Evolutionary conservation across 257 asterid species (phyloP), one percentile per base, ranked within the genome.

Genomic region (Coffea canephora): DNA sequence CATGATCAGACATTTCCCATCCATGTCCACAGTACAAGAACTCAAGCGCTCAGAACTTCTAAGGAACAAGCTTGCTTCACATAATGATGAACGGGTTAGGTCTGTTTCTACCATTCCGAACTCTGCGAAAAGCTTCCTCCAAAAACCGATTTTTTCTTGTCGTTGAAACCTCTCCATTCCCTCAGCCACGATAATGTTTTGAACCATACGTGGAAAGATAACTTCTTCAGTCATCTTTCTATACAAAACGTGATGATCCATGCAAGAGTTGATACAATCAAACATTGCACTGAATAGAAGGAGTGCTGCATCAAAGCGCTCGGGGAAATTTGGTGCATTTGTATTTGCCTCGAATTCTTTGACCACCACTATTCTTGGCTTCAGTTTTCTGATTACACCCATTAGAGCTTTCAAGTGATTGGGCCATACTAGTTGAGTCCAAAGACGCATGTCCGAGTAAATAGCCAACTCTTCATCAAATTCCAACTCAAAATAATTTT

Each of bases 311-410:
- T 84, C 85, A 14, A 89, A 86, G 19, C 93, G 79, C 27, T 88
- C 87, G 70, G 84, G 82, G 4, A 89, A 91, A 43, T 68, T 39
- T 0, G 87, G 86, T 2, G 91, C 82, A 6, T 91, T 89, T 73
- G 80, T 78, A 77, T 76, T 89, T 18, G 86, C 89, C 78, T 91
- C 95, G 6, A 79, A 84, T 77, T 91, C 95, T 21, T 78, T 49
- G 1, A 91, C 82, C 25, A 89, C 82, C 86, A 87, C 84, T 59
- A 82, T 83, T 55, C 80, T 25, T 3, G 86, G 88, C 11, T 77
- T 83, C 6, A 85, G 61, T 10, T 8, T 45, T 78, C 64, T 87
- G 46, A 87, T 59, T 85, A 87, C 43, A 39, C 43, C 43, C 43
- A 83, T 57, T 78, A 73, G 85, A 89, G 43, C 27, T 76, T 88